Evolutionary conservation across 2,329 filamentous ascomycete genomes (phyloP).

Genomic region (Alternaria hordeiaustralica): DNA sequence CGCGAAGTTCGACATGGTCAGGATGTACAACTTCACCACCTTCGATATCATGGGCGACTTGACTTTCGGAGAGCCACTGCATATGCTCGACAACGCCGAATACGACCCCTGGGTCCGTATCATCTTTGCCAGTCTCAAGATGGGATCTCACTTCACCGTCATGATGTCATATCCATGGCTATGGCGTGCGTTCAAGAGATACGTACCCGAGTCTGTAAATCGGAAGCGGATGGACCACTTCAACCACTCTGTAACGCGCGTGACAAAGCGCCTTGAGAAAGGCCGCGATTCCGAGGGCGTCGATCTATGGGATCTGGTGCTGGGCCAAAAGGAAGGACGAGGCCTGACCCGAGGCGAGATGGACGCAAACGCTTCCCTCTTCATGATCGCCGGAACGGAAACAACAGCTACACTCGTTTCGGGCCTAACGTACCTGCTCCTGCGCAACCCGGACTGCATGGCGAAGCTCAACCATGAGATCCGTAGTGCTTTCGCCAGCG

Average conservation of each 20-base stretch:
- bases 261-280: slow-evolving; percentile 39
- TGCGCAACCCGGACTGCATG: slow-evolving; percentile 37
- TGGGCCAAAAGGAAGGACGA: slow-evolving; percentile 41
- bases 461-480: slow-evolving; percentile 38
- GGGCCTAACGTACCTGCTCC: slow-evolving; percentile 47
- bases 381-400: slow-evolving; percentile 55
- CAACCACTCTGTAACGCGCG: slow-evolving; percentile 28
- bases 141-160: slow-evolving; percentile 6
- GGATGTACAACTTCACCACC: slow-evolving; percentile 42
- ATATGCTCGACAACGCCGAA: slow-evolving; percentile 36
- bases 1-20: slow-evolving; percentile 43
- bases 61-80: slow-evolving; percentile 40
- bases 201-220: slow-evolving; percentile 8
- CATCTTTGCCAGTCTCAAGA: slow-evolving; percentile 36
- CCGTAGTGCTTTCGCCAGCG: slow-evolving; percentile 28
- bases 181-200: slow-evolving; percentile 6
- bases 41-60: slow-evolving; percentile 46
- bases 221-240: slow-evolving; percentile 26
- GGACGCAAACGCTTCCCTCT: slow-evolving; percentile 43
- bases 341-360: slow-evolving; percentile 45
- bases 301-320: slow-evolving; percentile 52
- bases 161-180: slow-evolving; percentile 18
- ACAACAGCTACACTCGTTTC: slow-evolving; percentile 53
- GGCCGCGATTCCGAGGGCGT: slow-evolving; percentile 28
- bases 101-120: slow-evolving; percentile 28